Percentiles rank a stretch among this genome's conserved stretches.
phyloP scores from a whole-genome alignment of 495 filamentous ascomycete species.

The Neurospora tetraspora region DNA sequence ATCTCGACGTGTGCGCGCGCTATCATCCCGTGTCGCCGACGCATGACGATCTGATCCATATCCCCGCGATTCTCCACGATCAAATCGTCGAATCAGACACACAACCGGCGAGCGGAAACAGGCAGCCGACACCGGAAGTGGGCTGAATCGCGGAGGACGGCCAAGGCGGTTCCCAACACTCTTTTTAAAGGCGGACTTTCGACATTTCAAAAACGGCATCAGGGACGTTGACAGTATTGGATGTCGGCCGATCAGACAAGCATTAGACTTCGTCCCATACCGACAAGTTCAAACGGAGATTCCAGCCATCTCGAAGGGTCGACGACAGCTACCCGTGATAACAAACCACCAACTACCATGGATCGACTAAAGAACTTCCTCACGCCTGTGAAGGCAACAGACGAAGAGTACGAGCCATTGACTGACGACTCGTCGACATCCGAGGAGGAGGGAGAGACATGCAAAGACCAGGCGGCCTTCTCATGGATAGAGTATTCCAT shows the following conservation, averaged over 20 bases:
- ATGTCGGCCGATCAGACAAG: not conserved
- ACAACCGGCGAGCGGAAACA: not conserved
- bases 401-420: conserved; percentile 49
- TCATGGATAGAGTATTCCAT: conserved; percentile 74
- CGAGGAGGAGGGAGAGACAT: conserved; percentile 16
- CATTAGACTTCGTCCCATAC: not conserved
- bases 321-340: not conserved
- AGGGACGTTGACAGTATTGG: not conserved
- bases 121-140: not conserved
- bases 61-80: not conserved
- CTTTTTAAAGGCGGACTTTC: not conserved
- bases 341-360: conserved; percentile 9
- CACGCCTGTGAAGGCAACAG: conserved; percentile 23
- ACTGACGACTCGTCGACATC: conserved; percentile 27
- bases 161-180: not conserved
- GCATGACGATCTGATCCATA: not conserved
- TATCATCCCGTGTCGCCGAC: not conserved
- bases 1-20: not conserved
- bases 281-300: not conserved
- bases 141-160: not conserved
- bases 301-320: not conserved
- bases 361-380: conserved; percentile 21
- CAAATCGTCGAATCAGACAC: not conserved
- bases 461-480: conserved; percentile 40
- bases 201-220: not conserved